Evolutionary conservation across 2,329 filamentous ascomycete species (phyloP).

Genomic region (Cladosporium halotolerans): DNA sequence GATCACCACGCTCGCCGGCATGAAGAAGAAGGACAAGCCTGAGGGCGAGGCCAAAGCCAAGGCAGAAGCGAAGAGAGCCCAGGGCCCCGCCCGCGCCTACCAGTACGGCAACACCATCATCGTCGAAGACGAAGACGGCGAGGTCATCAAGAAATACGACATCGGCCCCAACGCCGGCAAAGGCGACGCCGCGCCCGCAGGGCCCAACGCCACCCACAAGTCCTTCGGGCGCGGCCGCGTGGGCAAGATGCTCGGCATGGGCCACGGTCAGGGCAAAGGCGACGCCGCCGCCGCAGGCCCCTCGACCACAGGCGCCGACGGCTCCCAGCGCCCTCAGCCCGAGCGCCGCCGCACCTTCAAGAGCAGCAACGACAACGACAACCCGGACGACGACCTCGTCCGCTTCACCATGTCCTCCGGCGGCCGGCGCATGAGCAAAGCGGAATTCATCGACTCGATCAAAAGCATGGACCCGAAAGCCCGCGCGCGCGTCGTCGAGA

Average conservation of each 20-base stretch:
- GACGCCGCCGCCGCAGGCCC: constrained; percentile 18
- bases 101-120: constrained; percentile 87
- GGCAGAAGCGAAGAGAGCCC: constrained; percentile 43
- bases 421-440: constrained; percentile 71
- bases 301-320: constrained; percentile 4
- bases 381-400: constrained; percentile 63
- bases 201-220: constrained; percentile 31
- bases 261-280: constrained; percentile 23
- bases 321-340: background rate
- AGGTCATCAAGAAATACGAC: constrained; percentile 80
- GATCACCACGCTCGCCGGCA: constrained; percentile 25
- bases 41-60: constrained; percentile 28
- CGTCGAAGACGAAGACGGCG: constrained; percentile 78
- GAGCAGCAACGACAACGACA: constrained; percentile 15
- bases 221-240: constrained; percentile 41
- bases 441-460: constrained; percentile 71
- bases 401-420: constrained; percentile 70
- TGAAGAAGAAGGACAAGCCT: constrained; percentile 9
- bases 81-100: constrained; percentile 73
- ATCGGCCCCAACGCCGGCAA: constrained; percentile 36
- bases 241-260: constrained; percentile 50
- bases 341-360: constrained; percentile 3
- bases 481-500: constrained; percentile 45
- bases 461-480: constrained; percentile 64
- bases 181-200: background rate